Base-by-base conservation (phyloP, 2,329 filamentous ascomycete species). In the Arthrobotrys sinensis region DNA sequence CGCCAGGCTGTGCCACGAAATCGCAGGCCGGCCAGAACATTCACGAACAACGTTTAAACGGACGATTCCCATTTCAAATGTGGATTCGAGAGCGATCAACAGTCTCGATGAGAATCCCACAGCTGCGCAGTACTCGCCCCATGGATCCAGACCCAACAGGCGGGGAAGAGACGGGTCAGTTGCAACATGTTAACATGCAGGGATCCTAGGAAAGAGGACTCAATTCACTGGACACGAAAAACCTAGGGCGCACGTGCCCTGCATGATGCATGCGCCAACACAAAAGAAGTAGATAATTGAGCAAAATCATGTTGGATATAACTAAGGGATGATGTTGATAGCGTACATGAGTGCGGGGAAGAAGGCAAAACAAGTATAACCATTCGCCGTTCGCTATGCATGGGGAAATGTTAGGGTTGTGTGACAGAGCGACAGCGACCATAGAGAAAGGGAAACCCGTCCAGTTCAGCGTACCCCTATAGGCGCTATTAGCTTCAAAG, bases 1-100 rank as follows among this genome's bases (percentile, higher is more conserved):
- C 64, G 64, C 64, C 64, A 43, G 36, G 34, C 46, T 53, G 63
- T 66, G 46, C 63, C 48, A 40, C 64, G 10, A 6, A 43, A 36
- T 34, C 32, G 43, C 63, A 66, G 16, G 28, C 16, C 50, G 16
- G 28, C 16, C 50, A 10, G 14, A 55, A 16, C 50, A 11, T 8
- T 16, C 19, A 6, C 16, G 11, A 48, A 48, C 24, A 16, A 45
- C 14, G 36, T 38, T 38, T 38, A 38, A 38, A 38, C 12, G 7
- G 36, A 38, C 36, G 36, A 38, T 4, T 28, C 24, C 4, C 24
- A 4, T 28, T 28, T 28, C 24, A 28, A 28, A 28, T 28, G 24
- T 28, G 24, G 24, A 28, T 28, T 28, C 24, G 24, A 28, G 24
- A 28, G 24, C 24, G 24, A 28, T 2, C 24, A 28, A 28, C 4